Evolutionary conservation across 2,329 filamentous ascomycete species (phyloP).

Genomic region (Plectosphaerella plurivora): DNA sequence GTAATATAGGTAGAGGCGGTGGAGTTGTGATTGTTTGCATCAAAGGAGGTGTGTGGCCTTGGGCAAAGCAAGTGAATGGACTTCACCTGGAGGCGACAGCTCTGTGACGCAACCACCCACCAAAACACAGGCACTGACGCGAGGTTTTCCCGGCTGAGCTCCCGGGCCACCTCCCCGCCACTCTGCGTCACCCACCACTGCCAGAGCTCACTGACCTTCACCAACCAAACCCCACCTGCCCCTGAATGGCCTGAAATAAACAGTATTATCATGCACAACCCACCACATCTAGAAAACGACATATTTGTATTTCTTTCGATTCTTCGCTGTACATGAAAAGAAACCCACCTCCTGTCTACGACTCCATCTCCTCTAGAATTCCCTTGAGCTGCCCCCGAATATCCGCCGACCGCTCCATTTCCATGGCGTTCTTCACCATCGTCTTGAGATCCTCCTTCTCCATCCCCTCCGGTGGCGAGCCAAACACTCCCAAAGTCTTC

Average conservation of each 20-base stretch:
- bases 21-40: constrained; percentile 5
- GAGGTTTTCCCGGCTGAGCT: too few species aligned
- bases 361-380: constrained; percentile 24
- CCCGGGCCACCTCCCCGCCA: too few species aligned
- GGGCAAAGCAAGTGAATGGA: neutral
- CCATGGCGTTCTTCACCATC: constrained; percentile 28
- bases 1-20: neutral
- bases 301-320: neutral
- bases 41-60: neutral
- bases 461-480: constrained; percentile 11
- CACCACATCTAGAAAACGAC: too few species aligned
- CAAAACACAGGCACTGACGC: too few species aligned
- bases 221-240: too few species aligned
- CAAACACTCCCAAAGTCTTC: constrained; percentile 38
- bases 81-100: constrained; percentile 9
- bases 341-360: neutral
- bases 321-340: neutral
- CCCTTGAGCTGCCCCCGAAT: constrained; percentile 38
- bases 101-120: constrained; percentile 12
- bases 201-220: too few species aligned
- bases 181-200: too few species aligned
- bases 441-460: constrained; percentile 15
- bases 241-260: too few species aligned
- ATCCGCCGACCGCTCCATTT: constrained; percentile 38
- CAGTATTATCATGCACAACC: too few species aligned